phyloP scores from a whole-genome alignment of 1,284 basidiomycete species.

The Mycosarcoma mackinlayi region DNA sequence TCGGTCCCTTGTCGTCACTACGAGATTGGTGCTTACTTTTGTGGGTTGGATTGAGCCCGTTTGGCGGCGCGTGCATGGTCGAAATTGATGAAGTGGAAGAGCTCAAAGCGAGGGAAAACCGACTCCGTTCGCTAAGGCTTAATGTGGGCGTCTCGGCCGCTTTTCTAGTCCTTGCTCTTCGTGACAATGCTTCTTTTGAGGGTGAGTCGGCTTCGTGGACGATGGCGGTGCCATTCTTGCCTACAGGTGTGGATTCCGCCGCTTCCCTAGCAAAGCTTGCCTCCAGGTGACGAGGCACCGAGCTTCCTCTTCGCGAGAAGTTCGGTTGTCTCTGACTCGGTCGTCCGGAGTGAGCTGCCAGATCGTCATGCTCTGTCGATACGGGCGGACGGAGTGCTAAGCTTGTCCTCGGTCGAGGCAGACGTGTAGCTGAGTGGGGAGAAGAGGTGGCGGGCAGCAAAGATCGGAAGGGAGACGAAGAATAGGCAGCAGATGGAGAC shows the following conservation, averaged over 20 bases:
- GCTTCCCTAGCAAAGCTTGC: neutral
- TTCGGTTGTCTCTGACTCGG: conserved; percentile 1
- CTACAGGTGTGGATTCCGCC: neutral
- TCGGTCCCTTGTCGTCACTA: conserved; percentile 1
- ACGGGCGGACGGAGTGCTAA: conserved; percentile 5
- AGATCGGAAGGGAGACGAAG: conserved; percentile 19
- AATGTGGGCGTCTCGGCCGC: conserved; percentile 8
- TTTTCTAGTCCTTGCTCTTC: neutral
- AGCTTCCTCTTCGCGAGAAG: conserved; percentile 5
- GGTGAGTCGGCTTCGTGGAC: conserved; percentile 8
- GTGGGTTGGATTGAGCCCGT: neutral
- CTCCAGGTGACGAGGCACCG: conserved; percentile 13
- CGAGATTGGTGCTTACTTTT: neutral
- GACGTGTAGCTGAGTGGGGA: neutral
- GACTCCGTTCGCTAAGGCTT: conserved; percentile 22
- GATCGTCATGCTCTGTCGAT: neutral
- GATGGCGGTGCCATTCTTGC: neutral
- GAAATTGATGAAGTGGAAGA: conserved; percentile 27
- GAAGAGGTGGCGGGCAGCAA: neutral
- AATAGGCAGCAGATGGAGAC: conserved; percentile 12
- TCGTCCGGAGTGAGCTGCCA: neutral
- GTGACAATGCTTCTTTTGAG: conserved; percentile 10
- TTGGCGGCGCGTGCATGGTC: conserved; percentile 1
- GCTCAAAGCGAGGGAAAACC: conserved; percentile 25
- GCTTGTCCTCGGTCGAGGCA: conserved; percentile 22